Conservation (phyloP, 306 rosid genomes). For the Prunus campanulata region DNA sequence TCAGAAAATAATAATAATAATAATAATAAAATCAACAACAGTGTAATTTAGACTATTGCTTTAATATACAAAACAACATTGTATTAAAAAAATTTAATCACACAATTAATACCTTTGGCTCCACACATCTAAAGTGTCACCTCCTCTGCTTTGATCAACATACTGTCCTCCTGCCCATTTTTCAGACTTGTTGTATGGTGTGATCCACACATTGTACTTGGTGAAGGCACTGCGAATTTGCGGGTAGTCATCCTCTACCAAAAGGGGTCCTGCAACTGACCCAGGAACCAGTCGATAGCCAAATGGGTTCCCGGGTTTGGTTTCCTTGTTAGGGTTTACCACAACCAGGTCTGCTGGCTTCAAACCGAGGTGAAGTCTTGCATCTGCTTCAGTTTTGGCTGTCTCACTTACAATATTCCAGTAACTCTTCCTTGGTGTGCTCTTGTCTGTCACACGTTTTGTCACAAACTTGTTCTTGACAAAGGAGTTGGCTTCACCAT, state of each 20-base stretch:
- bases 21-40: neutral
- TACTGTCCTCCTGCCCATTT: conserved; percentile 47
- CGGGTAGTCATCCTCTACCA: conserved; percentile 49
- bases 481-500: conserved; percentile 49
- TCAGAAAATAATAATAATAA: neutral
- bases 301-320: conserved; percentile 36
- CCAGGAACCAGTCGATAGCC: conserved; percentile 54
- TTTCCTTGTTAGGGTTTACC: conserved; percentile 52
- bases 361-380: conserved; percentile 28
- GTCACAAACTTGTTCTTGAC: conserved; percentile 43
- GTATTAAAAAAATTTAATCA: neutral
- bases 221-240: conserved; percentile 57
- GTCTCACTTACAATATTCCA: conserved; percentile 34
- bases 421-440: neutral
- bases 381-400: conserved; percentile 39
- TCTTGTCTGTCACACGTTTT: conserved; percentile 20
- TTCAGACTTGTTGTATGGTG: conserved; percentile 56
- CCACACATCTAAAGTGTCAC: conserved; percentile 48
- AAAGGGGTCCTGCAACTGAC: conserved; percentile 25
- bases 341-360: conserved; percentile 39
- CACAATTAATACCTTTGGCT: conserved; percentile 18
- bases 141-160: conserved; percentile 49
- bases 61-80: no score
- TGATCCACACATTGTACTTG: conserved; percentile 44
- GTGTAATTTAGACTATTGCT: no score